phyloP scores from a whole-genome alignment of 371 early-diverging fungal species.

The Mucor saturninus region DNA sequence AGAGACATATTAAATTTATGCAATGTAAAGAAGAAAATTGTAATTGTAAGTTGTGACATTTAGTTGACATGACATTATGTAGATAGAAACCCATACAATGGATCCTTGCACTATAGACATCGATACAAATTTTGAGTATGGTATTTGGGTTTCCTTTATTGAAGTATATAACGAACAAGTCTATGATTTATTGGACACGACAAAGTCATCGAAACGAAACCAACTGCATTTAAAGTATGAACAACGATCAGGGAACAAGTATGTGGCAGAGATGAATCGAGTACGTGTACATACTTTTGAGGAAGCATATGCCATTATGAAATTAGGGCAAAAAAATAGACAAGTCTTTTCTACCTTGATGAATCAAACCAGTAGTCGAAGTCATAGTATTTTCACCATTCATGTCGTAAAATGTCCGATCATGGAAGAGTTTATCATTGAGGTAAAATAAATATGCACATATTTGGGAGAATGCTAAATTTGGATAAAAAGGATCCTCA shows the following conservation, averaged over 20 bases:
- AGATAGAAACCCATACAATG: neutral
- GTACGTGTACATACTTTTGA: constrained; percentile 59
- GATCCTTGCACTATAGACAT: constrained; percentile 15
- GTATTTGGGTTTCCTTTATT: constrained; percentile 75
- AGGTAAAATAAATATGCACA: constrained; percentile 33
- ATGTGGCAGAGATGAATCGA: constrained; percentile 57
- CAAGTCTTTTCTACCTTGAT: constrained; percentile 66
- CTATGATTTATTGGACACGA: constrained; percentile 72
- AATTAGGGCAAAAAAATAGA: constrained; percentile 65
- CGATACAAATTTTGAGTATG: constrained; percentile 65
- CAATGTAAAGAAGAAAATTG: constrained; percentile 5
- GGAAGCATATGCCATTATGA: constrained; percentile 64
- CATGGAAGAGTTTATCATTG: constrained; percentile 54
- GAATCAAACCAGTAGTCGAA: constrained; percentile 67
- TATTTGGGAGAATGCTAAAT: neutral
- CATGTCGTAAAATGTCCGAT: constrained; percentile 63
- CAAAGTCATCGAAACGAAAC: constrained; percentile 41
- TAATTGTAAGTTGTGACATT: no score
- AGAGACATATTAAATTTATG: constrained; percentile 33
- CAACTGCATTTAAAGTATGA: constrained; percentile 64
- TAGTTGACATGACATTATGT: neutral
- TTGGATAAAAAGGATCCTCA: constrained; percentile 38
- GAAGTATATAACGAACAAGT: constrained; percentile 88
- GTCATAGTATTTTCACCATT: constrained; percentile 78
- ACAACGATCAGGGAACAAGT: constrained; percentile 56